A percentile compares a stretch with the other conserved stretches of the same genome.
Conservation (phyloP, 345 rosid genomes). For the Linum usitatissimum region DNA sequence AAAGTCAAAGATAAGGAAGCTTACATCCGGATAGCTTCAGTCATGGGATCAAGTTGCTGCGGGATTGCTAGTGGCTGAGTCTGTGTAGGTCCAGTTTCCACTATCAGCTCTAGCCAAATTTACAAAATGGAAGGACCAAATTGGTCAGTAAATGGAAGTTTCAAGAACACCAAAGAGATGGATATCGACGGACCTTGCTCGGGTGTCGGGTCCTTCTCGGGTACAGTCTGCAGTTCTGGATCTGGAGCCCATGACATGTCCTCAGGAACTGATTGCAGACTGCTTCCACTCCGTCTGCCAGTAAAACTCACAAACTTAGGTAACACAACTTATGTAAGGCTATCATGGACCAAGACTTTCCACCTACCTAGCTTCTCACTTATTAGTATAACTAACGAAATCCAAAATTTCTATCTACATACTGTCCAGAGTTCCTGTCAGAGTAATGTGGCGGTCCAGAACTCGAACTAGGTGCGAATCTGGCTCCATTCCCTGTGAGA, state of each 20-base stretch:
- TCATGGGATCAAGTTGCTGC: constrained; percentile 48
- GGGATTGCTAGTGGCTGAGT: constrained; percentile 28
- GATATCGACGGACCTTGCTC: too few species aligned
- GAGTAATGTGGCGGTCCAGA: constrained; percentile 33
- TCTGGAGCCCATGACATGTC: constrained; percentile 37
- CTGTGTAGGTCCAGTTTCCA: constrained; percentile 77
- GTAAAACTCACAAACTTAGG: neutral
- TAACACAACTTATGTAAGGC: neutral
- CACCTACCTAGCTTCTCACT: neutral
- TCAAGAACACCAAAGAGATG: too few species aligned
- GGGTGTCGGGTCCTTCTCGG: neutral
- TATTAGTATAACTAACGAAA: neutral
- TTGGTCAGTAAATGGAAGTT: too few species aligned
- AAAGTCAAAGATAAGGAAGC: neutral
- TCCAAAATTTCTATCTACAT: constrained; percentile 6
- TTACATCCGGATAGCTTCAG: constrained; percentile 60
- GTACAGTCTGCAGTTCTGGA: constrained; percentile 21
- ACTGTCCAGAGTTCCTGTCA: constrained; percentile 33
- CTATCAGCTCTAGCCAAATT: constrained; percentile 37
- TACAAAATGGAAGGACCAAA: too few species aligned
- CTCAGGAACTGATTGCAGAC: constrained; percentile 69
- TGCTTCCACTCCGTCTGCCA: constrained; percentile 34
- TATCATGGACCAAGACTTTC: neutral
- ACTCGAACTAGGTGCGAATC: constrained; percentile 59
- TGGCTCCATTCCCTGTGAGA: constrained; percentile 40